Evolutionary conservation across 2,329 filamentous ascomycete genomes (phyloP).

Genomic region (Penicillium sp.): DNA sequence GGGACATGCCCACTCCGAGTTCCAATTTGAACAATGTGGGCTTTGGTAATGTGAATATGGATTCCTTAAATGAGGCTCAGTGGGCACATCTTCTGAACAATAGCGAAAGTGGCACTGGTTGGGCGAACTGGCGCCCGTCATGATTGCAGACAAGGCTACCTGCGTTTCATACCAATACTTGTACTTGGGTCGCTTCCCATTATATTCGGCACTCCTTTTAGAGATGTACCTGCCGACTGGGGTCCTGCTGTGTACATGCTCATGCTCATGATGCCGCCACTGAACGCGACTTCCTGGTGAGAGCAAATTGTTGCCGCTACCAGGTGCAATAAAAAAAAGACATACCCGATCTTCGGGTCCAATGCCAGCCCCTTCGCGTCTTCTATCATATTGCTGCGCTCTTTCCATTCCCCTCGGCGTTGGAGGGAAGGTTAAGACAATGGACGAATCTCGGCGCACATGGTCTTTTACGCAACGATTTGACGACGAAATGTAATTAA

Average conservation of each 20-base stretch:
- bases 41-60: slow-evolving; percentile 21
- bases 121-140: slow-evolving; percentile 28
- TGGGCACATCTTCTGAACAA: slow-evolving; percentile 34
- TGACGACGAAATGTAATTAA: slow-evolving; percentile 14
- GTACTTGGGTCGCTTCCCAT: neutral
- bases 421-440: neutral
- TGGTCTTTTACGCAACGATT: slow-evolving; percentile 7
- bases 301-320: neutral
- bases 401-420: neutral
- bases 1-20: slow-evolving; percentile 27
- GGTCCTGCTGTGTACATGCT: neutral
- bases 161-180: neutral
- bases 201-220: neutral
- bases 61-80: slow-evolving; percentile 31
- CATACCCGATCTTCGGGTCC: neutral
- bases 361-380: neutral
- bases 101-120: slow-evolving; percentile 15
- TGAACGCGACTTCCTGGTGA: neutral
- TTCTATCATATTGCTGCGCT: neutral
- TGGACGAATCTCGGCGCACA: neutral
- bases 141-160: slow-evolving; percentile 4
- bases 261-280: neutral
- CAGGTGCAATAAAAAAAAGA: neutral
- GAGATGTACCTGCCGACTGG: neutral
- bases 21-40: slow-evolving; percentile 15